Conservation (phyloP, 2,329 filamentous ascomycete species). For the Endocalyx cinctus region DNA sequence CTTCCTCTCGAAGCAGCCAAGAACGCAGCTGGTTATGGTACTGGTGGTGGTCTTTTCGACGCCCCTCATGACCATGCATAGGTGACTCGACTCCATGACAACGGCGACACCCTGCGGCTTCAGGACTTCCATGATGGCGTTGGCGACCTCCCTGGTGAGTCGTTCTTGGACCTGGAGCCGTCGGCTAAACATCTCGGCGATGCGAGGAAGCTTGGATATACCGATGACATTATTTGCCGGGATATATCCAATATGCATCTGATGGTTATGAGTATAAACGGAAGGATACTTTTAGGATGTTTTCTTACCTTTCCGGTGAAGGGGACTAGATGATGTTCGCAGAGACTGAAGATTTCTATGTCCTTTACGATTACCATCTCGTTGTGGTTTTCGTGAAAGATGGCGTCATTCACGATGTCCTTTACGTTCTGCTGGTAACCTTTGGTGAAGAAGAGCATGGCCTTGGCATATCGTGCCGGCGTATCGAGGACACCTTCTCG, state of each 20-base stretch:
- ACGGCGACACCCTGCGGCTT: slow-evolving; percentile 94
- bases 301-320: slow-evolving; percentile 83
- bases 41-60: slow-evolving; percentile 84
- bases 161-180: slow-evolving; percentile 94
- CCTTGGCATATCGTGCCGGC: slow-evolving; percentile 87
- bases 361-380: slow-evolving; percentile 98
- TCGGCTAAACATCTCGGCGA: slow-evolving; percentile 94
- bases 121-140: slow-evolving; percentile 88
- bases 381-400: slow-evolving; percentile 95
- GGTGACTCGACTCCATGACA: slow-evolving; percentile 93
- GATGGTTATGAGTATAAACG: slow-evolving; percentile 4
- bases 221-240: slow-evolving; percentile 84
- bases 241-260: slow-evolving; percentile 99
- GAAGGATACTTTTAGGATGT: slow-evolving; percentile 8
- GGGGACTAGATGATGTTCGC: slow-evolving; percentile 95
- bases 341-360: slow-evolving; percentile 90
- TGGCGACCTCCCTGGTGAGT: slow-evolving; percentile 90
- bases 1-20: slow-evolving; percentile 90
- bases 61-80: slow-evolving; percentile 99
- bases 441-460: slow-evolving; percentile 92
- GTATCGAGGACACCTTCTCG: slow-evolving; percentile 62
- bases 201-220: slow-evolving; percentile 89
- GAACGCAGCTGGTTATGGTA: slow-evolving; percentile 93
- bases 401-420: slow-evolving; percentile 87
- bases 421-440: slow-evolving; percentile 93